Evolutionary conservation across 2,329 filamentous ascomycete genomes (phyloP).

Genomic region (Penicillium brevicompactum): DNA sequence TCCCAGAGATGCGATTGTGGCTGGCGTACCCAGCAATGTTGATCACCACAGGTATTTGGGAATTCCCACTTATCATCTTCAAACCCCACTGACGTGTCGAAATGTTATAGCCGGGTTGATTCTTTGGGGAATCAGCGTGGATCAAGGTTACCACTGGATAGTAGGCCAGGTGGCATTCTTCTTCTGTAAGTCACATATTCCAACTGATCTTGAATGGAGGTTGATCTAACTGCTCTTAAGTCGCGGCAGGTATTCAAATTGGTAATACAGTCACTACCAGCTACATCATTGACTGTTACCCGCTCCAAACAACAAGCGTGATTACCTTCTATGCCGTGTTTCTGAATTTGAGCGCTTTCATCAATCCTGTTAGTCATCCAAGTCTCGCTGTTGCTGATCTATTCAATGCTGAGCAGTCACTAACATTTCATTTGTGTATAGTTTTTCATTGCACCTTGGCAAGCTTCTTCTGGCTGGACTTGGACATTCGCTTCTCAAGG

Average conservation of each 20-base stretch:
- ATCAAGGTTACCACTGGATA: slow-evolving; percentile 58
- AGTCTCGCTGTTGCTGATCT: neutral
- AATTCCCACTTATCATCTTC: neutral
- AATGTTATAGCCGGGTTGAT: slow-evolving; percentile 47
- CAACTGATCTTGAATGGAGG: neutral
- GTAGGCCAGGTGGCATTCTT: slow-evolving; percentile 60
- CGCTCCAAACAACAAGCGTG: slow-evolving; percentile 56
- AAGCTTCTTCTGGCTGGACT: slow-evolving; percentile 49
- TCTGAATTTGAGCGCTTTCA: slow-evolving; percentile 55
- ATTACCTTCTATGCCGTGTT: slow-evolving; percentile 59
- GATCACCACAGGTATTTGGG: slow-evolving; percentile 43
- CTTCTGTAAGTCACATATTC: slow-evolving; percentile 47
- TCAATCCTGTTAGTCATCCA: slow-evolving; percentile 39
- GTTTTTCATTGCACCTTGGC: slow-evolving; percentile 57
- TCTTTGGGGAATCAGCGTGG: slow-evolving; percentile 59
- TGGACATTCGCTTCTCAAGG: slow-evolving; percentile 56
- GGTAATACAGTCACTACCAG: slow-evolving; percentile 57
- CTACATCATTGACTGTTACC: slow-evolving; percentile 60
- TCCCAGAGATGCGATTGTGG: slow-evolving; percentile 60
- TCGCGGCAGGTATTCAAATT: slow-evolving; percentile 58
- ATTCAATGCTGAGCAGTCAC: neutral
- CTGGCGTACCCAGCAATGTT: slow-evolving; percentile 56
- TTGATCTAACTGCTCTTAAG: slow-evolving; percentile 29
- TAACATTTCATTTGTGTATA: slow-evolving; percentile 11
- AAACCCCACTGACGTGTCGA: neutral